Evolutionary conservation across 2,329 filamentous ascomycete genomes (phyloP).

Genomic region (Aurifilum marmelostoma): DNA sequence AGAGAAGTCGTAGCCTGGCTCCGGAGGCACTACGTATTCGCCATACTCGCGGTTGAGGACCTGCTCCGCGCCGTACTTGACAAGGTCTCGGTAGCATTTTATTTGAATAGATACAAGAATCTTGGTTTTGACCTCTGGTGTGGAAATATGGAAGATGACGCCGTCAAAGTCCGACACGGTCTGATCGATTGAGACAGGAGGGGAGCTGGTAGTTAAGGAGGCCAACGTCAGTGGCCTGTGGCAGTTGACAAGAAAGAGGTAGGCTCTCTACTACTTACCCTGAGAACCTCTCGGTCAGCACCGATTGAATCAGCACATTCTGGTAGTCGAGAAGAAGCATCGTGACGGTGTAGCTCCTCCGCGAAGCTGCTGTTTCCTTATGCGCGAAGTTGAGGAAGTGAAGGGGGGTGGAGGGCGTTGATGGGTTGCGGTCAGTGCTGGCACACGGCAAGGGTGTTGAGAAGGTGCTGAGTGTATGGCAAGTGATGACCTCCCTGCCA

Average conservation of each 20-base stretch:
- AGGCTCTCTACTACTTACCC: conserved; percentile 58
- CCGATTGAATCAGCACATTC: conserved; percentile 95
- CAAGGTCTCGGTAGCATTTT: conserved; percentile 90
- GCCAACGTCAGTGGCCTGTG: conserved; percentile 29
- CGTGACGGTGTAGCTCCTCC: conserved; percentile 40
- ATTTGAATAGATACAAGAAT: conserved; percentile 94
- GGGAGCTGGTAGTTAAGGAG: conserved; percentile 60
- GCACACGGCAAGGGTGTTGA: conserved; percentile 1
- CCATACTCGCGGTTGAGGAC: conserved; percentile 96
- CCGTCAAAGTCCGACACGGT: conserved; percentile 99
- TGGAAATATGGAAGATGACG: conserved; percentile 98
- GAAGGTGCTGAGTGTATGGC: not conserved
- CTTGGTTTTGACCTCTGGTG: conserved; percentile 88
- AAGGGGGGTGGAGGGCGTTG: conserved; percentile 5
- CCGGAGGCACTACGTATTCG: conserved; percentile 82
- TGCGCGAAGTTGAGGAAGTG: conserved; percentile 11
- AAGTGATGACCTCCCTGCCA: conserved; percentile 18
- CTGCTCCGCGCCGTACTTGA: conserved; percentile 89
- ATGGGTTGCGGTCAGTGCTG: conserved; percentile 21
- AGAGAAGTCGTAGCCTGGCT: conserved; percentile 95
- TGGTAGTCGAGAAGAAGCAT: conserved; percentile 98
- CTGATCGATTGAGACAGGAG: conserved; percentile 91
- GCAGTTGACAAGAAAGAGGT: not conserved
- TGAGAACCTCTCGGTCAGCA: conserved; percentile 92
- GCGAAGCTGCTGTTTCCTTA: conserved; percentile 25